phyloP scores from a whole-genome alignment of 495 filamentous ascomycete genomes.

The Aspergillus bertholletiae region DNA sequence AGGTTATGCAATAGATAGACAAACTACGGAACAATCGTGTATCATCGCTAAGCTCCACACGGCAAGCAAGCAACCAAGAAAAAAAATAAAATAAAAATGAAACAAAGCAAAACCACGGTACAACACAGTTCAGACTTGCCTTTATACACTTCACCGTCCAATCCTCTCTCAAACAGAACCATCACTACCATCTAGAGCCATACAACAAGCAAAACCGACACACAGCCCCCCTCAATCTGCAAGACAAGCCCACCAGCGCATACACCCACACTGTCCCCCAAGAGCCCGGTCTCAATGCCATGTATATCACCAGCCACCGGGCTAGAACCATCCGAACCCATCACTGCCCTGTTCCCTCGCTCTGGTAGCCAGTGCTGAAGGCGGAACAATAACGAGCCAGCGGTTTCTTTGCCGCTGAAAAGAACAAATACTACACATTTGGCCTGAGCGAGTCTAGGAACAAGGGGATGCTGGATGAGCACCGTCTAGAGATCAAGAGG shows the following conservation, averaged over 20 bases:
- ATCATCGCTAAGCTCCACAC: no score
- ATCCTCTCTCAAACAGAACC: background rate
- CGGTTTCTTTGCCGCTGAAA: background rate
- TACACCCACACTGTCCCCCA: background rate
- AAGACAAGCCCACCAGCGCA: no score
- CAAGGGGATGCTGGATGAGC: background rate
- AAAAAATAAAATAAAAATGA: no score
- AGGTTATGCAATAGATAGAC: no score
- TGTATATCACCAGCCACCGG: background rate
- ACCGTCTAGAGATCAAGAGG: background rate
- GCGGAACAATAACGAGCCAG: background rate
- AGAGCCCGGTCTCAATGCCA: no score
- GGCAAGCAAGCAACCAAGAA: no score
- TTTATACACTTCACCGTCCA: slow-evolving; percentile 36
- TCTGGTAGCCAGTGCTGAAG: background rate
- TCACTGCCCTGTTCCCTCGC: background rate
- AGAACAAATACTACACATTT: background rate
- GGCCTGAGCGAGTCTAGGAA: background rate
- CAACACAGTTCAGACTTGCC: slow-evolving; percentile 54
- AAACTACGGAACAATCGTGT: no score
- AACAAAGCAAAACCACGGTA: no score
- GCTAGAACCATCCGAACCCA: background rate
- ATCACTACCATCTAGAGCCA: slow-evolving; percentile 2
- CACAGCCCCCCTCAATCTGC: background rate
- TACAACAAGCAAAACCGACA: background rate